phyloP scores from a whole-genome alignment of 305 asterid species.

The Solanum hybrid region DNA sequence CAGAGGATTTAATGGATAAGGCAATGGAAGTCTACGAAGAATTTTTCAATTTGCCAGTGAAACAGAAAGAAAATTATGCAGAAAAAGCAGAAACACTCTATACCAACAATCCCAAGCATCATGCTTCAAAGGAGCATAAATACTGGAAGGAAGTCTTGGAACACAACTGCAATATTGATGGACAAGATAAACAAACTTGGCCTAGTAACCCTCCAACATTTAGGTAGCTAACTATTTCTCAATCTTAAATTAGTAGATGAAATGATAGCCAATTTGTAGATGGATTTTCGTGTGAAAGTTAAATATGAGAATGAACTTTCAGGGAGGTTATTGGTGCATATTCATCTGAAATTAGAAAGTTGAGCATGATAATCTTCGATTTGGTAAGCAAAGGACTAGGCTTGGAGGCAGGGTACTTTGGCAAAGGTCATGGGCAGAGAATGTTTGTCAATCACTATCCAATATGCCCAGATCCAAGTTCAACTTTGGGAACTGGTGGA shows the following conservation, averaged over 20 bases:
- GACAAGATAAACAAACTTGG: conserved; percentile 14
- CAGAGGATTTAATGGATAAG: conserved; percentile 16
- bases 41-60: conserved; percentile 20
- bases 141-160: conserved; percentile 24
- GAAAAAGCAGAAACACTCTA: not conserved
- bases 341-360: conserved; percentile 9
- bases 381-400: conserved; percentile 22
- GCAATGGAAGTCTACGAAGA: conserved; percentile 8
- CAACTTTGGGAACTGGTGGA: conserved; percentile 34
- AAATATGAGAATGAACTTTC: not conserved
- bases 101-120: not conserved
- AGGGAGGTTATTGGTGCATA: conserved; percentile 15
- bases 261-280: too few relatives aligned
- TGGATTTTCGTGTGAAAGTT: not conserved
- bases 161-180: conserved; percentile 17
- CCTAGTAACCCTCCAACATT: conserved; percentile 18
- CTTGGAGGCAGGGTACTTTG: conserved; percentile 27
- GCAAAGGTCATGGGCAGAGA: conserved; percentile 33
- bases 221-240: not conserved
- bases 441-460: conserved; percentile 47
- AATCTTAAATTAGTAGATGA: too few relatives aligned
- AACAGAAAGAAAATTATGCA: conserved; percentile 17
- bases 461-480: conserved; percentile 52
- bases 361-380: conserved; percentile 13
- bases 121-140: conserved; percentile 15